Conservation (phyloP, 768 basidiomycete genomes). For the Rhizopogon vesiculosus region DNA sequence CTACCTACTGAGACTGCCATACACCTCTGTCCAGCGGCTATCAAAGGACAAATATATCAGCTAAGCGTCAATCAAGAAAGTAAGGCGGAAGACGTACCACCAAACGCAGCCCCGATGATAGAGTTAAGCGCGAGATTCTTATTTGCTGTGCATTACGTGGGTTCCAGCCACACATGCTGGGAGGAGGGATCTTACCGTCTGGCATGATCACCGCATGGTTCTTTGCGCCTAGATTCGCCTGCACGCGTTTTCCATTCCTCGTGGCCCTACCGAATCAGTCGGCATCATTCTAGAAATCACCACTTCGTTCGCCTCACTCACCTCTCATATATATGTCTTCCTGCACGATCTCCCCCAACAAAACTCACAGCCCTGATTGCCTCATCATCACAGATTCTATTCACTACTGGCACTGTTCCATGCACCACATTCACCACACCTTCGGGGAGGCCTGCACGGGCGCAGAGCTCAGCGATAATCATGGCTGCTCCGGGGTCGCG, state of each 20-base stretch:
- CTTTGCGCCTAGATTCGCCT: slow-evolving; percentile 92
- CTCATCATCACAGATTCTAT: slow-evolving; percentile 90
- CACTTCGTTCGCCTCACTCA: slow-evolving; percentile 16
- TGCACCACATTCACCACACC: slow-evolving; percentile 93
- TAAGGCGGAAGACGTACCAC: slow-evolving; percentile 42
- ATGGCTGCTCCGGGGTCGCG: slow-evolving; percentile 96
- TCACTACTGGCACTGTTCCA: slow-evolving; percentile 85
- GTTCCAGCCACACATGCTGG: background rate
- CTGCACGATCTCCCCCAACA: slow-evolving; percentile 91
- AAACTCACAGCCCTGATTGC: slow-evolving; percentile 93
- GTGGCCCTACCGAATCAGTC: slow-evolving; percentile 53
- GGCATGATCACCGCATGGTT: slow-evolving; percentile 94
- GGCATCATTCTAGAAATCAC: slow-evolving; percentile 2
- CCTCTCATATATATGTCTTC: slow-evolving; percentile 92
- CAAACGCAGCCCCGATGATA: slow-evolving; percentile 90
- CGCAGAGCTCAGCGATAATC: slow-evolving; percentile 95
- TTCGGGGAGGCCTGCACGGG: slow-evolving; percentile 78
- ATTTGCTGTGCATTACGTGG: slow-evolving; percentile 54
- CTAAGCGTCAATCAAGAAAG: slow-evolving; percentile 12
- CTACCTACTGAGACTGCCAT: slow-evolving; percentile 93
- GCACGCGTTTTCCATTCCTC: slow-evolving; percentile 84
- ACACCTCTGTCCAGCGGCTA: slow-evolving; percentile 94
- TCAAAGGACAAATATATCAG: slow-evolving; percentile 15
- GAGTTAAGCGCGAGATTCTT: slow-evolving; percentile 90
- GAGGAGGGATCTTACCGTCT: slow-evolving; percentile 55